These are phyloP conservation scores for Apiotrichum porosum DNA, from an alignment of 1,284 basidiomycete species.

Conservation along the genomic window DNA sequence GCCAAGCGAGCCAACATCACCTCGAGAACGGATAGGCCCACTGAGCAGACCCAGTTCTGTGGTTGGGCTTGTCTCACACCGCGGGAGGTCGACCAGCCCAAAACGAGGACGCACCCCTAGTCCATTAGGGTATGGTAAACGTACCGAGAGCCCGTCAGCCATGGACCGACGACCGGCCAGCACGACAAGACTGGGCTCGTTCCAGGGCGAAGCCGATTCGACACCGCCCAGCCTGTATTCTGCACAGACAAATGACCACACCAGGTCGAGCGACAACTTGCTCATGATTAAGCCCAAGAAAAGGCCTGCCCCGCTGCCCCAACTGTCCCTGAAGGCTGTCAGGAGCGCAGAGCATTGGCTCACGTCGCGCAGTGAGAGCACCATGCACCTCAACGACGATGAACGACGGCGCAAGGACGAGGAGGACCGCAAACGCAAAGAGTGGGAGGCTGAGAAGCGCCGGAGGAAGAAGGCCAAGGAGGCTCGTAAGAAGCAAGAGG, in stretches of 20 bases:
- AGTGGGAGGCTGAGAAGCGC: slow-evolving; percentile 55
- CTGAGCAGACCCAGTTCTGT: too few relatives aligned
- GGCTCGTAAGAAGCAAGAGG: slow-evolving; percentile 69
- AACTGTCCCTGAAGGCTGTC: slow-evolving; percentile 28
- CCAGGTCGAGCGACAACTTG: slow-evolving; percentile 34
- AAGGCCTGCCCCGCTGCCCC: slow-evolving; percentile 20
- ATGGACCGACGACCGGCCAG: background rate
- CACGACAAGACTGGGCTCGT: slow-evolving; percentile 5
- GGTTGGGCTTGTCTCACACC: too few relatives aligned
- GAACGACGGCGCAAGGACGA: slow-evolving; percentile 33
- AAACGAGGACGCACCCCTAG: background rate
- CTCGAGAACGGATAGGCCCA: background rate
- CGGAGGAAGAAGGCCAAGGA: slow-evolving; percentile 51
- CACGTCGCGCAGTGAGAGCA: slow-evolving; percentile 5
- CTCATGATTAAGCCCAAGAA: slow-evolving; percentile 25
- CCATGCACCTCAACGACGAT: too few relatives aligned
- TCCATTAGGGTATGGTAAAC: too few relatives aligned
- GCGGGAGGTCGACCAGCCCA: background rate
- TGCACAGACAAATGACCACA: slow-evolving; percentile 13
- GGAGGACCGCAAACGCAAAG: slow-evolving; percentile 49
- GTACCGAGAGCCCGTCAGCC: too few relatives aligned
- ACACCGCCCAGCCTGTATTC: slow-evolving; percentile 42
- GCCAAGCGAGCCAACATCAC: background rate
- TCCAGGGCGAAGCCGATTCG: background rate
- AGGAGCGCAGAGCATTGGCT: slow-evolving; percentile 41